A percentile compares a stretch with the other conserved stretches of the same genome.
These are phyloP conservation scores for Eimeria tenella DNA, from an alignment of 169 alveolate species.

Conservation along the genomic window DNA sequence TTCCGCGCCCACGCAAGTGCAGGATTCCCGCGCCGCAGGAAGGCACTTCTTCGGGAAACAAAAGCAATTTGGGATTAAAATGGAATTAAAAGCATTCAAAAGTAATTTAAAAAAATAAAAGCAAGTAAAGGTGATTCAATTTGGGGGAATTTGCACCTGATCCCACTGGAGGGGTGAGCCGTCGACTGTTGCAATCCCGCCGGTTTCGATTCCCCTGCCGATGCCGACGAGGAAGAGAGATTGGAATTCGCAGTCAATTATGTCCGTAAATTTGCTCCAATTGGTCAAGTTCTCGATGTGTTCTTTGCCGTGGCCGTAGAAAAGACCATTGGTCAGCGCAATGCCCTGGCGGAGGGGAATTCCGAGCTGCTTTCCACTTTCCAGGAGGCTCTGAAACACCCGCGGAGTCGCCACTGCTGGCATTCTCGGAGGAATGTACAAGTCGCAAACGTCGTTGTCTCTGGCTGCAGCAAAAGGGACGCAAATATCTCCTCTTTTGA, in stretches of 20 bases:
- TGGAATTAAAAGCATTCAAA: not conserved
- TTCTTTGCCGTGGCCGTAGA: slow-evolving; percentile 10
- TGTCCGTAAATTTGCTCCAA: slow-evolving; percentile 36
- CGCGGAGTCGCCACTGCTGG: slow-evolving; percentile 52
- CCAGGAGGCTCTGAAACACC: slow-evolving; percentile 11
- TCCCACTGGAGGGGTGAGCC: slow-evolving; percentile 77
- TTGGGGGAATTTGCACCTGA: not conserved
- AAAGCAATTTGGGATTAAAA: not conserved
- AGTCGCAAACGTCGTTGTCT: slow-evolving; percentile 58
- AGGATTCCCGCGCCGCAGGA: no score
- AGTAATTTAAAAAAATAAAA: not conserved
- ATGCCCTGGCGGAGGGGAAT: slow-evolving; percentile 5
- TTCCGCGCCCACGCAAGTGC: no score
- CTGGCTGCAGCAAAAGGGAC: slow-evolving; percentile 65
- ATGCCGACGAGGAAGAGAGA: slow-evolving; percentile 49
- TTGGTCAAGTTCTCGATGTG: not conserved
- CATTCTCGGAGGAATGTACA: slow-evolving; percentile 38
- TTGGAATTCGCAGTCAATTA: slow-evolving; percentile 73
- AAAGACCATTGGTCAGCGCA: slow-evolving; percentile 37
- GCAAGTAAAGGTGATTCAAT: not conserved
- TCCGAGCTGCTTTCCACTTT: not conserved
- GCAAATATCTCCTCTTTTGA: slow-evolving; percentile 69
- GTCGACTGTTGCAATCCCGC: slow-evolving; percentile 68
- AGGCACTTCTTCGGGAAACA: not conserved
- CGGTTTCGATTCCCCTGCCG: slow-evolving; percentile 30